These are phyloP conservation scores for Neoascochyta sp. DNA, from an alignment of 2,329 filamentous ascomycete species.

Conservation along the genomic window DNA sequence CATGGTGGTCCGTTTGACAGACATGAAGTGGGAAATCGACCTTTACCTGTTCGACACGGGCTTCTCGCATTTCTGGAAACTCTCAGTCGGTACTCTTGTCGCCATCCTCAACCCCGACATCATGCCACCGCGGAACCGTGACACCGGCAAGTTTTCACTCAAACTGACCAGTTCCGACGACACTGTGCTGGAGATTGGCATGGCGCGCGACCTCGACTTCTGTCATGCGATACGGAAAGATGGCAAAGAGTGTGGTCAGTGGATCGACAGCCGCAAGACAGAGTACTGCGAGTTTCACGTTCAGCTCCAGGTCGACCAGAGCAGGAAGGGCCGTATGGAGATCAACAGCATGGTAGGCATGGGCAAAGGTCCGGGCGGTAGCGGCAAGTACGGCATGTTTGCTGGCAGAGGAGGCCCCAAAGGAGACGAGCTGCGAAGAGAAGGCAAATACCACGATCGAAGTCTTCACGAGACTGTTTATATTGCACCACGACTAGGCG, in stretches of 20 bases:
- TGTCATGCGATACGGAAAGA: slow-evolving; percentile 84
- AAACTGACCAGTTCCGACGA: slow-evolving; percentile 83
- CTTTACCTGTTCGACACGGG: slow-evolving; percentile 88
- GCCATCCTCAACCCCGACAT: slow-evolving; percentile 89
- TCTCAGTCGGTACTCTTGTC: slow-evolving; percentile 85
- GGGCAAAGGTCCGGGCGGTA: slow-evolving; percentile 25
- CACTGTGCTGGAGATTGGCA: slow-evolving; percentile 84
- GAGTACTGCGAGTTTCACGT: slow-evolving; percentile 93
- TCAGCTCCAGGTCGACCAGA: slow-evolving; percentile 72
- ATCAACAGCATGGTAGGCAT: slow-evolving; percentile 66
- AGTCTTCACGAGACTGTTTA: slow-evolving; percentile 52
- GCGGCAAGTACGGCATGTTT: slow-evolving; percentile 34
- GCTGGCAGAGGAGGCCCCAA: slow-evolving; percentile 24
- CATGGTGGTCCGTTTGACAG: slow-evolving; percentile 84
- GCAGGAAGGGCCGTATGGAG: slow-evolving; percentile 67
- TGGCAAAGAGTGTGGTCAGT: slow-evolving; percentile 72
- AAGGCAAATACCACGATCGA: slow-evolving; percentile 53
- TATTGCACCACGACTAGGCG: slow-evolving; percentile 43
- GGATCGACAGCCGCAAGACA: slow-evolving; percentile 85
- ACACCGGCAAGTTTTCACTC: slow-evolving; percentile 80
- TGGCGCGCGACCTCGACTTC: slow-evolving; percentile 78
- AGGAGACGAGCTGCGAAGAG: slow-evolving; percentile 24
- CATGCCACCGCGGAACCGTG: slow-evolving; percentile 77
- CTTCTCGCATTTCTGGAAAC: slow-evolving; percentile 89
- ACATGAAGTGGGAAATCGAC: slow-evolving; percentile 86